Percentiles rank a stretch among this genome's conserved stretches.
phyloP scores from a whole-genome alignment of 2,329 filamentous ascomycete species.

The Myotisia sp. region DNA sequence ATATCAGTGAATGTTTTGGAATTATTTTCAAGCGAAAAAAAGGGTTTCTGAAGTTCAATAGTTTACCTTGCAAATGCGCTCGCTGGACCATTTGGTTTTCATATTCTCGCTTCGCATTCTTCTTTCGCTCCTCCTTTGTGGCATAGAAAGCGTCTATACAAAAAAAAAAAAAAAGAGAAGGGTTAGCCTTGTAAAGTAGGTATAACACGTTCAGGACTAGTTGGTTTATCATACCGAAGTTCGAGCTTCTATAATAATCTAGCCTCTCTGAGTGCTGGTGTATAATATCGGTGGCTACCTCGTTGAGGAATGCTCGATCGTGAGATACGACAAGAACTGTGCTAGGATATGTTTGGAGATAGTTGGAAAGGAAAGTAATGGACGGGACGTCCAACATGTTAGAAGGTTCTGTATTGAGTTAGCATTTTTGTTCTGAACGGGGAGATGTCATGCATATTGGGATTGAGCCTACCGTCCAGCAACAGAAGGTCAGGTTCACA shows the following conservation, averaged over 20 bases:
- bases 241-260: constrained; percentile 96
- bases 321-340: constrained; percentile 94
- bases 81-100: constrained; percentile 94
- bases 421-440: constrained; percentile 9
- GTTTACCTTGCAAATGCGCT: constrained; percentile 64
- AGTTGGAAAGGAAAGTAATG: constrained; percentile 93
- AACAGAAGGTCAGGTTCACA: constrained; percentile 92
- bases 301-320: constrained; percentile 97
- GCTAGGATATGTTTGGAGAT: constrained; percentile 85
- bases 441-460: neutral
- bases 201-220: neutral
- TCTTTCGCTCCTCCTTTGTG: constrained; percentile 90
- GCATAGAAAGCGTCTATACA: constrained; percentile 73
- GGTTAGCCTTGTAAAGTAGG: constrained; percentile 11
- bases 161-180: neutral
- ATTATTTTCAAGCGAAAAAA: neutral
- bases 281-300: constrained; percentile 97
- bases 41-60: neutral
- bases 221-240: constrained; percentile 51
- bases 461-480: constrained; percentile 50
- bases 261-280: constrained; percentile 94
- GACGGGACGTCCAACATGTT: constrained; percentile 99
- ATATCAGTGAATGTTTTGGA: neutral
- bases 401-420: constrained; percentile 56
- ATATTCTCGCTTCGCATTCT: constrained; percentile 92